Evolutionary conservation across 2,329 filamentous ascomycete species (phyloP), one percentile per base, ranked within the genome.

Genomic region (Alternaria burnsii): DNA sequence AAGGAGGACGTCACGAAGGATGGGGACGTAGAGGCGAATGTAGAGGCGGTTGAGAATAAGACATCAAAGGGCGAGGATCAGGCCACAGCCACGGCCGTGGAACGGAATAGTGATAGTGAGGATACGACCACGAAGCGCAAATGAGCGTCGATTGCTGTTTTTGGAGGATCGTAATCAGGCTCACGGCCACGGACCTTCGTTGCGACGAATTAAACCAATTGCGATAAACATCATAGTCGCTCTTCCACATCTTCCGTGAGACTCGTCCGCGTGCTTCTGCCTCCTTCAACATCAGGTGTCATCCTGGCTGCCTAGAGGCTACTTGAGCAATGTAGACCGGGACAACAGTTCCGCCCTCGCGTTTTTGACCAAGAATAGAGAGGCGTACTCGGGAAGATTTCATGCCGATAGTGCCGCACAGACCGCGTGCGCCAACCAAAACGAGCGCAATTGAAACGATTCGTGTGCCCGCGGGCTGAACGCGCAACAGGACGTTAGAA

Each of bases 1-100:
- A 67, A 68, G 24, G 65, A 65, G 28, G 60, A 63, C 5, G 66
- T 67, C 1, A 63, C 61, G 11, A 52, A 69, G 9, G 66, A 63
- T 12, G 65, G 59, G 1, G 59, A 59, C 0, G 48, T 38, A 8
- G 63, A 62, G 3, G 61, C 58, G 1, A 58, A 62, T 1, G 53
- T 30, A 1, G 50, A 57, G 22, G 56, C 66, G 16, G 36, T 73
- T 34, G 72, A 72, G 44, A 69, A 76, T 50, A 67, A 73, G 16
- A 70, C 69, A 24, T 66, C 70, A 11, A 60, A 67, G 10, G 63
- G 66, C 26, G 69, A 75, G 26, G 68, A 73, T 18, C 46, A 47
- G n/a, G 63, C 58, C 12, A 68, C 60, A 24, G 59, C 62, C 24
- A 71, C 64, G 9, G 63, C 62, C 32, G 68, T 58, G 20, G 61